Evolutionary conservation across 306 rosid genomes (phyloP).

Genomic region (Astragalus membranaceus): DNA sequence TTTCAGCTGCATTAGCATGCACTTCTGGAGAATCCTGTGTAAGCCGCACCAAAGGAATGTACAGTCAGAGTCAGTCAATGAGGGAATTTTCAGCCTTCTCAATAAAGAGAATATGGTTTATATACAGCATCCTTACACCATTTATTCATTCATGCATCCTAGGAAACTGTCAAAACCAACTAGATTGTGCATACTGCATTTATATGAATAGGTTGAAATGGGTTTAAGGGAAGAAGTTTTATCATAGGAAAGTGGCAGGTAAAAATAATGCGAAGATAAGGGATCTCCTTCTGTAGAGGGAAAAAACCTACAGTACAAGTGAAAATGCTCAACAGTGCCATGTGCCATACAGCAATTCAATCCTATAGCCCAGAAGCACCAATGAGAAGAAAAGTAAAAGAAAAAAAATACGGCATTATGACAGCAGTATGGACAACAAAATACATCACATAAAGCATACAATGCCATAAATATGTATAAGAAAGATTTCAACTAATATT

Average conservation of each 20-base stretch:
- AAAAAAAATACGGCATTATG: background rate
- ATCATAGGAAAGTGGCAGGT: background rate
- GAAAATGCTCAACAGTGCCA: background rate
- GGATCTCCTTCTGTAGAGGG: background rate
- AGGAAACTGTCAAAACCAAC: background rate
- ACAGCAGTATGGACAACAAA: background rate
- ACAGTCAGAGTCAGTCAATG: background rate
- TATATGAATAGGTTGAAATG: background rate
- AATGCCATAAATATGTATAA: background rate
- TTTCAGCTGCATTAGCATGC: constrained; percentile 94
- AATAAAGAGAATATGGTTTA: constrained; percentile 2
- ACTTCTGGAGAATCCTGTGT: constrained; percentile 91
- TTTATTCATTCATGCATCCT: background rate
- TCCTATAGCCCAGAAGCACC: background rate
- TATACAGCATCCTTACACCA: background rate
- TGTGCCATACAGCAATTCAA: background rate
- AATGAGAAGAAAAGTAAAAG: background rate
- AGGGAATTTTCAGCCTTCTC: background rate
- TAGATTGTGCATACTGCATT: background rate
- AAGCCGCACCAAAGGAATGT: constrained; percentile 19
- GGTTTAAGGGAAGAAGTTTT: background rate
- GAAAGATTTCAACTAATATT: too few relatives aligned
- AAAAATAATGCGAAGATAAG: background rate
- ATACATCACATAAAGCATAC: background rate
- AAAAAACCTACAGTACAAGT: background rate